Evolutionary conservation across 2,329 filamentous ascomycete species (phyloP), one percentile per base, ranked within the genome.

Genomic region (Fusarium abutilonis): DNA sequence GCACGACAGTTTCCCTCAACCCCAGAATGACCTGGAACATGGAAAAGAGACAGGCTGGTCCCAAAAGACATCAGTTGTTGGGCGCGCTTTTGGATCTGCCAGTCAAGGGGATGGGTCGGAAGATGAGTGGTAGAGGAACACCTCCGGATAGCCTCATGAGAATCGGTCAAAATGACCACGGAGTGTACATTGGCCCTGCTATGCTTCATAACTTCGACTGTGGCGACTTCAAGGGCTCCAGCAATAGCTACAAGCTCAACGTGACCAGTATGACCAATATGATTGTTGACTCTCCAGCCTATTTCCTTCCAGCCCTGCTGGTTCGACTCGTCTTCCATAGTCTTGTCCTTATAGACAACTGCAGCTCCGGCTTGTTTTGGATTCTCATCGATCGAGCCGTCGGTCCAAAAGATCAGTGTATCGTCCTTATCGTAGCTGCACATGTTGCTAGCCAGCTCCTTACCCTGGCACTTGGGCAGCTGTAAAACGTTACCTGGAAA

Each of bases 81-180:
- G 23, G 49, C 21, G 15, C 42, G 36, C n/a, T 11, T 11, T 15
- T 44, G 49, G 29, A 42, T 15, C n/a, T 42, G 7, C 7, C n/a
- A 32, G 11, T 36, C 31, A 6, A 54, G 4, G 19, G 21, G 31
- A 14, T 34, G 23, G 17, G 17, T 26, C 9, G 42, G 49, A n/a
- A 47, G 26, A 10, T 34, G 17, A 11, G 8, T 3, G 32, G 13
- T 53, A 9, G 11, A 19, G 4, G 23, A 35, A 14, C 49, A 54
- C 14, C 36, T 34, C 9, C 9, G 6, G 19, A 54, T 36, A 26
- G 53, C 53, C 9, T 56, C 29, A 6, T 9, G 4, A 9, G 41
- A 56, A 34, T 48, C 42, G 6, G 42, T 36, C 17, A 53, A 54
- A 23, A 54, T 47, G 7, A n/a, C 14, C 8, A 56, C 49, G 28